Evolutionary conservation across 495 filamentous ascomycete genomes (phyloP), one percentile per base, ranked within the genome.

Genomic region (Gamarada debralockiae): DNA sequence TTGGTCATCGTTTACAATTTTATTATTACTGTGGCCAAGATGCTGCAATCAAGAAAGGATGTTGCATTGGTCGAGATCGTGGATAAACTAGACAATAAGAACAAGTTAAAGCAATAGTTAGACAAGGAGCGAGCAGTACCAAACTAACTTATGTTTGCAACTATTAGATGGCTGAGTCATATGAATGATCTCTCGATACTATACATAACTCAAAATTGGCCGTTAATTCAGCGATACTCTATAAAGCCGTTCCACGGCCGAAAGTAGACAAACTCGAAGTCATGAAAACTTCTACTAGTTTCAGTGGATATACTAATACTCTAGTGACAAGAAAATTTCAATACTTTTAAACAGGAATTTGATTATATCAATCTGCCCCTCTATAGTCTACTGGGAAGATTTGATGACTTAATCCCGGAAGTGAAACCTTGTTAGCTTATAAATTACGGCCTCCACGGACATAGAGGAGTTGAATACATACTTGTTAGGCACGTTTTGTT

Each of bases 81-180:
- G n/a, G 50, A 53, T 29, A 18, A 44, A 25, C 17, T 53, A 13
- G 50, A 53, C 50, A 53, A 53, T 17, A 25, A 45, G 2, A 37
- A 45, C 18, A 17, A 18, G 10, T 17, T 53, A 18, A 53, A 53
- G 21, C 29, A 14, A 14, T 25, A 44, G 17, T 25, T 45, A n/a
- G 50, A 53, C 21, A 37, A 42, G 13, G 50, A 53, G 21, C 50
- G 41, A 24, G 41, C 50, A 45, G 36, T 22, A 14, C 40, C 50
- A 36, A 45, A 53, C 15, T 40, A 53, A 39, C 1, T 46, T 1
- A 24, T 45, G 1, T 53, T 53, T 53, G 50, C 41, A 4, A 27
- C 23, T 2, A 2, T 53, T 45, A 40, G 50, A 13, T 53, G 50
- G 50, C 7, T 53, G 12, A 45, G 50, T n/a, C n/a, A n/a, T n/a